phyloP scores from a whole-genome alignment of 2,329 filamentous ascomycete species.

The Pestalotiopsis sp. region DNA sequence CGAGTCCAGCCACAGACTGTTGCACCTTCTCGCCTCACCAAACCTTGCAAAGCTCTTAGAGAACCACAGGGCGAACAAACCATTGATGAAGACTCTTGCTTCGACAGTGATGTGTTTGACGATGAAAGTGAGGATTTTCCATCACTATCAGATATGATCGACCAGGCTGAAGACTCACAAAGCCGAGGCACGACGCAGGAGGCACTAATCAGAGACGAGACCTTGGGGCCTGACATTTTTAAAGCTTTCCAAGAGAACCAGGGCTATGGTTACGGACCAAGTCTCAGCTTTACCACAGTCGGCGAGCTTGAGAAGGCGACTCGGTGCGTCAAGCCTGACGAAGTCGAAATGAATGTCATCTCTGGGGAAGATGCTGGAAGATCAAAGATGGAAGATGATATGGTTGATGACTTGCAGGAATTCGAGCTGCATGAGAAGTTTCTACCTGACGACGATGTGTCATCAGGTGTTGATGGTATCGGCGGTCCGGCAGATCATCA shows the following conservation, averaged over 20 bases:
- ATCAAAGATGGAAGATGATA: background rate
- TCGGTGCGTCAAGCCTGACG: conserved; percentile 21
- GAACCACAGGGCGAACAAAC: background rate
- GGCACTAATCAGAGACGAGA: conserved; percentile 20
- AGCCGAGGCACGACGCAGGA: conserved; percentile 10
- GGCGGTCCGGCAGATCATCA: background rate
- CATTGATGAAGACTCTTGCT: background rate
- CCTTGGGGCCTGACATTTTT: conserved; percentile 28
- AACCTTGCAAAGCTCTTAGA: conserved; percentile 10
- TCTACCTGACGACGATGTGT: background rate
- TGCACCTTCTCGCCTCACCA: conserved; percentile 12
- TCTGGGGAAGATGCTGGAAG: no score
- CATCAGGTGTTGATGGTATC: background rate
- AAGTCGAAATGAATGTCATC: background rate
- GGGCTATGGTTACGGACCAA: conserved; percentile 27
- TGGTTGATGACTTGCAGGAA: background rate
- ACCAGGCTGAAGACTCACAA: conserved; percentile 7
- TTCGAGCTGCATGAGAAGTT: background rate
- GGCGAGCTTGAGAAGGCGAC: conserved; percentile 29
- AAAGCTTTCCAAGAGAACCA: conserved; percentile 28
- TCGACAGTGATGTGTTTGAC: conserved; percentile 16
- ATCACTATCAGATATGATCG: conserved; percentile 20
- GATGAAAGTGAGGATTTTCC: conserved; percentile 24
- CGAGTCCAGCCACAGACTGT: conserved; percentile 14
- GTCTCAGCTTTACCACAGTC: conserved; percentile 33